Evolutionary conservation across 805 yeast genomes (phyloP).

Genomic region (Candida chilensis): DNA sequence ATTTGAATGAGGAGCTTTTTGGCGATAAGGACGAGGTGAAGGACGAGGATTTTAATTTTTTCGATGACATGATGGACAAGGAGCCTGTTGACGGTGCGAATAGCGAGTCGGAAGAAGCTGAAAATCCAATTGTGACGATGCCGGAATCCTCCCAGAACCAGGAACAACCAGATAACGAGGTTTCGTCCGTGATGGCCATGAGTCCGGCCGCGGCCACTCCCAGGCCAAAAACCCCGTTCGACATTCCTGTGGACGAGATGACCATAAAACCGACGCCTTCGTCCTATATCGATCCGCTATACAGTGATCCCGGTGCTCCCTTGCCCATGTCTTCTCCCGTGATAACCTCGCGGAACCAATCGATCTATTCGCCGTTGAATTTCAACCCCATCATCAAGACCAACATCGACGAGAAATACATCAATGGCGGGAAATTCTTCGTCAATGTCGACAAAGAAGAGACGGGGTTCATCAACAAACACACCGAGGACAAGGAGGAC

Average conservation of each 20-base stretch:
- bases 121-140: slow-evolving; percentile 6
- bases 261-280: slow-evolving; percentile 31
- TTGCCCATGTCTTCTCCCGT: slow-evolving; percentile 51
- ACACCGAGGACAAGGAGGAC: too few relatives aligned
- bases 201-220: neutral
- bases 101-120: slow-evolving; percentile 17
- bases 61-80: slow-evolving; percentile 7
- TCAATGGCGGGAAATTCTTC: slow-evolving; percentile 84
- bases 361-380: slow-evolving; percentile 74
- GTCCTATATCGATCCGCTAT: too few relatives aligned
- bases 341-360: slow-evolving; percentile 24
- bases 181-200: slow-evolving; percentile 1
- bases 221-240: slow-evolving; percentile 16
- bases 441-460: too few relatives aligned
- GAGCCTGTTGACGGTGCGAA: slow-evolving; percentile 8
- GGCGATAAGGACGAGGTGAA: slow-evolving; percentile 15
- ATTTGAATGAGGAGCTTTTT: slow-evolving; percentile 18
- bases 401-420: slow-evolving; percentile 78
- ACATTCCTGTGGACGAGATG: slow-evolving; percentile 54
- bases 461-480: too few relatives aligned
- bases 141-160: neutral
- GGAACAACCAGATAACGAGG: slow-evolving; percentile 1
- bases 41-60: slow-evolving; percentile 14
- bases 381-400: slow-evolving; percentile 75
- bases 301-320: slow-evolving; percentile 82